These are phyloP conservation scores for Suillus bovinus DNA, from an alignment of 768 basidiomycete species.

Conservation along the genomic window DNA sequence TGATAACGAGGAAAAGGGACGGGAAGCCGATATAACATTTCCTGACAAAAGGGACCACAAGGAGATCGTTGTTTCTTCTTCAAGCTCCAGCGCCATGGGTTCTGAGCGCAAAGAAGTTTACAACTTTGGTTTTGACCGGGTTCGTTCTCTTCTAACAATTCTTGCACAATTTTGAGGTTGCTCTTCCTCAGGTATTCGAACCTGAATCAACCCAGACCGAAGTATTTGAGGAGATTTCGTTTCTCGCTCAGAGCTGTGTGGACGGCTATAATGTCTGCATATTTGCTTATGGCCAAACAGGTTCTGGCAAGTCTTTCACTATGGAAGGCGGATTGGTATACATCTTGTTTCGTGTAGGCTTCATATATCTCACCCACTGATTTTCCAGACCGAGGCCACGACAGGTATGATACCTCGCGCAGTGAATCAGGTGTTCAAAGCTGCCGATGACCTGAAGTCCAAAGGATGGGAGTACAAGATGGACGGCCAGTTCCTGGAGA, in stretches of 20 bases:
- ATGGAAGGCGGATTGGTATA: constrained; percentile 90
- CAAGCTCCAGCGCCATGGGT: constrained; percentile 80
- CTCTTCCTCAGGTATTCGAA: constrained; percentile 67
- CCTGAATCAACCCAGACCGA: constrained; percentile 76
- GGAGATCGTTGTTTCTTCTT: constrained; percentile 72
- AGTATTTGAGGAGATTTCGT: constrained; percentile 91
- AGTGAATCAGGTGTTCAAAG: constrained; percentile 85
- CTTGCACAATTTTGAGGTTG: constrained; percentile 8
- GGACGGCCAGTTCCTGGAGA: constrained; percentile 96
- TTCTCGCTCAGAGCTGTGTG: constrained; percentile 87
- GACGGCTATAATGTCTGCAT: constrained; percentile 97
- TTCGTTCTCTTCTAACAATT: constrained; percentile 30
- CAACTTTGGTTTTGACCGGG: constrained; percentile 82
- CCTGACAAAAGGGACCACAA: constrained; percentile 76
- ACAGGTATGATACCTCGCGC: constrained; percentile 93
- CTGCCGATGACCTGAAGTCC: constrained; percentile 67
- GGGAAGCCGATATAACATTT: constrained; percentile 54
- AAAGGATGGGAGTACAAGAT: constrained; percentile 91
- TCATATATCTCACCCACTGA: background rate
- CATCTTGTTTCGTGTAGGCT: constrained; percentile 11
- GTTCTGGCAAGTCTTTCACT: constrained; percentile 85
- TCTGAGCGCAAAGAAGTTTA: constrained; percentile 79
- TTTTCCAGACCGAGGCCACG: constrained; percentile 56
- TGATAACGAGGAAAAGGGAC: constrained; percentile 33
- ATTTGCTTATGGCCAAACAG: constrained; percentile 95